These are phyloP conservation scores for Phellopilus nigrolimitatus DNA, from an alignment of 1,284 basidiomycete genomes.

Conservation along the genomic window DNA sequence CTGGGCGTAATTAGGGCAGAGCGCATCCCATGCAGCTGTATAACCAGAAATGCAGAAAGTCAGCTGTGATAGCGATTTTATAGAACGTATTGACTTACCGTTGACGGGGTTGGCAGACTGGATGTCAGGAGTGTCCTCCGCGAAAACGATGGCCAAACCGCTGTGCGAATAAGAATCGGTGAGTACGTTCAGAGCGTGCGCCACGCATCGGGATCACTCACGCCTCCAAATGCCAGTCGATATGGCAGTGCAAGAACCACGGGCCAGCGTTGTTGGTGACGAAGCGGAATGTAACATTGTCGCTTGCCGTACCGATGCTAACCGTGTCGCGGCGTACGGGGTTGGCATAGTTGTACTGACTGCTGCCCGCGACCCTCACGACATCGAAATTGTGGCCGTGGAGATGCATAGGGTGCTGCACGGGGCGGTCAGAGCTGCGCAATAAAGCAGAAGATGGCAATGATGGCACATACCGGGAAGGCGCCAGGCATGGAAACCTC, in stretches of 20 bases:
- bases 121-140: conserved; percentile 15
- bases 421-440: neutral
- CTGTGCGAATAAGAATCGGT: neutral
- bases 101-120: conserved; percentile 13
- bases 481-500: conserved; percentile 26
- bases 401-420: conserved; percentile 30
- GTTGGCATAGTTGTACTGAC: conserved; percentile 28
- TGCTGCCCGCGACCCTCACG: conserved; percentile 27
- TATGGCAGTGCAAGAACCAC: conserved; percentile 41
- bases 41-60: too few species aligned
- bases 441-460: neutral
- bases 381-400: conserved; percentile 32
- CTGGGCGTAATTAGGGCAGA: conserved; percentile 15
- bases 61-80: too few species aligned
- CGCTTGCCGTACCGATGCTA: conserved; percentile 24
- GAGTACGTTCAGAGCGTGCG: neutral
- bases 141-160: conserved; percentile 19
- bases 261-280: conserved; percentile 37
- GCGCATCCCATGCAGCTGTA: conserved; percentile 13
- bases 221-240: conserved; percentile 26
- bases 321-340: conserved; percentile 34
- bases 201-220: neutral
- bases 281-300: conserved; percentile 34
- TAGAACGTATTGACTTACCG: too few species aligned
- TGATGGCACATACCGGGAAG: conserved; percentile 19